Base-by-base conservation (phyloP, 2,329 filamentous ascomycete species). In the Ophiostoma himal-ulmi region DNA sequence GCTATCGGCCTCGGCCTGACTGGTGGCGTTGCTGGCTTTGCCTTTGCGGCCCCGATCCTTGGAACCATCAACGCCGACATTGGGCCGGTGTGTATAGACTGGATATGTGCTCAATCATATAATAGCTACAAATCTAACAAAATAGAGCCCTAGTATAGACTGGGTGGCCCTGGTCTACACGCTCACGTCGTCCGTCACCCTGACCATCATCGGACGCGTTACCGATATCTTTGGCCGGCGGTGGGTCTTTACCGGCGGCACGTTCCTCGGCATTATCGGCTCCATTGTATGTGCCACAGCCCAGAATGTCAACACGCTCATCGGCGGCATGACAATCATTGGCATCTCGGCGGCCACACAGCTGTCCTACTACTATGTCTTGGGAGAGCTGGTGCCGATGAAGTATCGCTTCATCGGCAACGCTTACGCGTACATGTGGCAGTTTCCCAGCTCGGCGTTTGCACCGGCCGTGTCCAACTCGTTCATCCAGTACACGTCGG, bases 371-470 rank as follows among this genome's bases (percentile, higher is more conserved):
- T 76, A 75, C 69, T 78, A 78, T 65, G 76, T 79, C 39, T 75
- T 80, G 70, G 77, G 75, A 17, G 80, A 82, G 73, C 75, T 81
- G 26, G 78, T 81, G 7, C 78, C 79, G 13, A 80, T 79, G 74
- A 78, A 78, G 73, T 73, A 77, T 36, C 79, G 80, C 41, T 76
- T 78, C 60, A 65, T 75, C 11, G 77, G 76, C 36, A 77, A 77
- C 68, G 75, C 76, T 11, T 75, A 76, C 67, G 75, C 79, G 36
- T 80, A 79, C 72, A 67, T 78, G 60, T 75, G 77, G 39, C 76
- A 76, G 17, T 74, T 78, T 70, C 78, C 76, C n/a, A 73, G 75
- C 67, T 75, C 75, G 17, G 75, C 74, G n/a, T 72, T 77, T 36
- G 76, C 75, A 1, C 76, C 76, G 13, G 75, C 75, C 39, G 74